Conservation (phyloP, 257 asterid species). For the Plantago major region DNA sequence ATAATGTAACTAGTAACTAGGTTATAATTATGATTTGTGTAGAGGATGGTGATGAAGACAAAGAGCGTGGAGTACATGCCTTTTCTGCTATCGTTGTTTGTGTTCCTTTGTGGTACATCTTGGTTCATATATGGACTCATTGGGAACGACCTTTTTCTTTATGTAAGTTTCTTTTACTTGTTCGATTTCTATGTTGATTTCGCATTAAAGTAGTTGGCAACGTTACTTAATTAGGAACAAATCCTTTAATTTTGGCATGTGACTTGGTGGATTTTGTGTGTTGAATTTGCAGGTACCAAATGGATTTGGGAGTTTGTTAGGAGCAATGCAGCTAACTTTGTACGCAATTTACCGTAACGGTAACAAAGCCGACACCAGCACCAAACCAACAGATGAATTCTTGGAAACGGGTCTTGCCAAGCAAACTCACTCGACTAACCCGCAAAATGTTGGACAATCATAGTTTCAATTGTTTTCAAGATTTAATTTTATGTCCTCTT, state of each 20-base stretch:
- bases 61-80: no score
- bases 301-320: constrained; percentile 67
- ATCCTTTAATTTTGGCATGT: background rate
- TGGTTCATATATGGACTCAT: constrained; percentile 74
- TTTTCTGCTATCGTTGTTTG: constrained; percentile 59
- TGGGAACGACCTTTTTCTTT: constrained; percentile 62
- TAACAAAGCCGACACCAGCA: constrained; percentile 25
- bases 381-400: constrained; percentile 24
- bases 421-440: constrained; percentile 15
- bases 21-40: no score
- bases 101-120: constrained; percentile 64
- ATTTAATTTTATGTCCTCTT: background rate
- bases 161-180: constrained; percentile 34
- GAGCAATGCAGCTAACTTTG: constrained; percentile 58
- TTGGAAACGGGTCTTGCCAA: constrained; percentile 40
- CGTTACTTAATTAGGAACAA: no score
- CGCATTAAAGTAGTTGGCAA: background rate
- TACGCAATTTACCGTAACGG: constrained; percentile 49
- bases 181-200: background rate
- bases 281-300: constrained; percentile 64
- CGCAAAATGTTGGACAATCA: constrained; percentile 8
- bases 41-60: constrained; percentile 86
- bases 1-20: no score
- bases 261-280: background rate
- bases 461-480: background rate